Evolutionary conservation across 2,329 filamentous ascomycete species (phyloP).

Genomic region (Fonsecaea multimorphosa): DNA sequence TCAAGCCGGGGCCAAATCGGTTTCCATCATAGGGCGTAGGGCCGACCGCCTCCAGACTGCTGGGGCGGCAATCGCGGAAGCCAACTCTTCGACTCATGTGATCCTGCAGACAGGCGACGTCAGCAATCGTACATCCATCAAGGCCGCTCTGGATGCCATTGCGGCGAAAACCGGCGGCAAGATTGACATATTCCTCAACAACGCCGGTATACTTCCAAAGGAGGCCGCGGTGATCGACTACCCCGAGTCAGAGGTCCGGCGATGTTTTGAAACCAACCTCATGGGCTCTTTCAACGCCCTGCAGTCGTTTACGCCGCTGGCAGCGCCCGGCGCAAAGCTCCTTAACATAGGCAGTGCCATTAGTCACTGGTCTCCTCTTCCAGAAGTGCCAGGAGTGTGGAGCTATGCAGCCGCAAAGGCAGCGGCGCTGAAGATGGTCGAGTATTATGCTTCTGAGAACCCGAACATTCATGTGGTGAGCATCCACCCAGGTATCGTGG

Average conservation of each 20-base stretch:
- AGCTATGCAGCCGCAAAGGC: neutral
- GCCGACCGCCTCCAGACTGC: slow-evolving; percentile 14
- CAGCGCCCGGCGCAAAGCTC: slow-evolving; percentile 2
- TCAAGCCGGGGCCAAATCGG: slow-evolving; percentile 12
- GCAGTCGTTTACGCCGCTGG: neutral
- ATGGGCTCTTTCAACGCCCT: neutral
- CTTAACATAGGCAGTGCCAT: neutral
- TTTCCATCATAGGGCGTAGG: slow-evolving; percentile 9
- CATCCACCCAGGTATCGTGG: slow-evolving; percentile 51
- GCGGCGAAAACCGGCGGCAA: slow-evolving; percentile 8
- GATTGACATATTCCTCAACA: slow-evolving; percentile 21
- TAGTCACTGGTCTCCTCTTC: neutral
- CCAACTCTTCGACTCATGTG: slow-evolving; percentile 7
- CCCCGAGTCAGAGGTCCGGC: neutral
- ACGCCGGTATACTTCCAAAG: slow-evolving; percentile 16
- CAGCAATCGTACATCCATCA: neutral
- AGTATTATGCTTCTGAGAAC: neutral
- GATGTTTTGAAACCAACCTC: slow-evolving; percentile 3
- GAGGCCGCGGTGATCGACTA: slow-evolving; percentile 5
- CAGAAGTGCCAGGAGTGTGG: slow-evolving; percentile 5
- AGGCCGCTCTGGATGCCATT: slow-evolving; percentile 10
- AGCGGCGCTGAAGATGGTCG: neutral
- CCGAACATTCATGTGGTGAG: slow-evolving; percentile 43
- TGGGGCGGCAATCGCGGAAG: neutral
- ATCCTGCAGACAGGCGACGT: slow-evolving; percentile 1